Percentiles rank a stretch among this genome's conserved stretches.
Evolutionary conservation across 148 eudicot species (phyloP).

Genomic region (Spergularia bocconei): DNA sequence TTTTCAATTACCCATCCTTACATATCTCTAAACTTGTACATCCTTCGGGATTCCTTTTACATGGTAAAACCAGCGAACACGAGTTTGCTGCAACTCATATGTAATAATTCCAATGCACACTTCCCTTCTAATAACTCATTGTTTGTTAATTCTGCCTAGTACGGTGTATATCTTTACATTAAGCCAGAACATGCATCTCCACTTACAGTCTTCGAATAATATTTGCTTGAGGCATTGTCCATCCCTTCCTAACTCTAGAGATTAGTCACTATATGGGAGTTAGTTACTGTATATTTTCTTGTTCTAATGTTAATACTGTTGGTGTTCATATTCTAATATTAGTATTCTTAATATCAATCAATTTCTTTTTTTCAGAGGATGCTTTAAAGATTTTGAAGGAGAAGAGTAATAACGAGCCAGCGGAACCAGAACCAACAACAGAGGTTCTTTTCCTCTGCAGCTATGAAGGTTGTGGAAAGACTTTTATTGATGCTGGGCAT

Average conservation of each 20-base stretch:
- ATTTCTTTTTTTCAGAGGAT: slow-evolving; percentile 41
- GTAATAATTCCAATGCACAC: background rate
- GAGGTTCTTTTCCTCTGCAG: slow-evolving; percentile 99
- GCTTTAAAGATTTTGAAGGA: slow-evolving; percentile 69
- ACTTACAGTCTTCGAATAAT: too few species aligned
- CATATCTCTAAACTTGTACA: too few species aligned
- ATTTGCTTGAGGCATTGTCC: background rate
- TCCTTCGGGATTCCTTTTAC: too few species aligned
- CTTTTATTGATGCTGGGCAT: slow-evolving; percentile 95
- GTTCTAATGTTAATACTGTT: background rate
- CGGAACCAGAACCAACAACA: slow-evolving; percentile 93
- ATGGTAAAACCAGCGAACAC: too few species aligned
- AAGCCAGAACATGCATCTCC: too few species aligned
- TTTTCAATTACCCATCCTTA: background rate
- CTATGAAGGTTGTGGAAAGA: slow-evolving; percentile 94
- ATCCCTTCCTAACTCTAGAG: background rate
- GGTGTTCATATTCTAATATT: background rate
- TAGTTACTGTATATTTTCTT: background rate
- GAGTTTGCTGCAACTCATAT: background rate
- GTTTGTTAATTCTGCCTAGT: too few species aligned
- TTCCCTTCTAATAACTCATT: too few species aligned
- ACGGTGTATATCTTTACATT: too few species aligned
- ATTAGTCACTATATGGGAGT: background rate
- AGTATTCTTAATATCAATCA: background rate
- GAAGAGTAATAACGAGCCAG: slow-evolving; percentile 58